Evolutionary conservation across 768 basidiomycete species (phyloP), one percentile per base, ranked within the genome.

Genomic region (Xerocomus spinulosus): DNA sequence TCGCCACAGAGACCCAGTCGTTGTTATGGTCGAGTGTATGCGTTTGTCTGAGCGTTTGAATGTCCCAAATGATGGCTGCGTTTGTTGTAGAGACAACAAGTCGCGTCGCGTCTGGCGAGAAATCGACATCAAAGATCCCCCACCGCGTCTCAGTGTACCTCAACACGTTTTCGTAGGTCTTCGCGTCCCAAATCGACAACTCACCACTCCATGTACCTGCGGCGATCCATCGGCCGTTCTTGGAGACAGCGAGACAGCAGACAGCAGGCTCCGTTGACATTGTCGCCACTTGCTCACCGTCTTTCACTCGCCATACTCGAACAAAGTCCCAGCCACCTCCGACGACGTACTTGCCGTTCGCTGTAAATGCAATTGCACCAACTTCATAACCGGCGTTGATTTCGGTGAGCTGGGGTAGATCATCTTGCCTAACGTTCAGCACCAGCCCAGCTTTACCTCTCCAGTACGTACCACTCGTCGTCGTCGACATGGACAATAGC

Each of bases 51-150:
- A n/a, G n/a, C n/a, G n/a, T n/a, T 4, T 36, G 35, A 9, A 10
- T 24, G 14, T 44, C 23, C 32, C 32, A 44, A 10, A 44, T 15
- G 12, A 15, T 44, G 21, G 32, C 42, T 24, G 33, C 25, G 15
- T 9, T n/a, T n/a, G n/a, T n/a, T n/a, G n/a, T 15, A 28, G 26
- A 24, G 9, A 36, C 9, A n/a, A 48, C 35, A 13, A 51, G 35
- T 4, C 41, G 41, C 0, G 41, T 43, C 18, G 46, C 23, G 36
- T 51, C 36, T 12, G 50, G 46, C n/a, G 50, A 48, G 40, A 48
- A 47, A 21, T 51, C 50, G 21, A 51, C 23, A 18, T 21, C 35
- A 12, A 9, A 18, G 35, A 21, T 36, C 18, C 12, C 26, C n/a
- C 10, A 9, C 15, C n/a, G n/a, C n/a, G n/a, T n/a, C n/a, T n/a